Percentiles rank a stretch among this genome's conserved stretches.
Conservation (phyloP, 1,284 basidiomycete species). For the Mycena sp. region DNA sequence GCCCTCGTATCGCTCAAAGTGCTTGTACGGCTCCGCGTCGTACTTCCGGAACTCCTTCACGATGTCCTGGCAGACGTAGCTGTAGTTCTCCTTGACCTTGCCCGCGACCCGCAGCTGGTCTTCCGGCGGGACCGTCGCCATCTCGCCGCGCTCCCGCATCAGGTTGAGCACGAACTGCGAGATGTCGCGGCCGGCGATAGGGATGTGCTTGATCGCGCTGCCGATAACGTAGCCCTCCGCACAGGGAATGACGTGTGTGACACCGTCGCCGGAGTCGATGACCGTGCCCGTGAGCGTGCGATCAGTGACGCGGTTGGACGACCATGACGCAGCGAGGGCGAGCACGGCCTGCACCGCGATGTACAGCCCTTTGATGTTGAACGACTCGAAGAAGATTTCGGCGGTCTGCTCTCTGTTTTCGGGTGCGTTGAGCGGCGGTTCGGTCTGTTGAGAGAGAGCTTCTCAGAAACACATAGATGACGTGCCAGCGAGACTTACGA, state of each 20-base stretch:
- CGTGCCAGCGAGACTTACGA: conserved; percentile 65
- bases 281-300: conserved; percentile 97
- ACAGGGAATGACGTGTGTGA: conserved; percentile 96
- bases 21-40: conserved; percentile 95
- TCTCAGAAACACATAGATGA: neutral
- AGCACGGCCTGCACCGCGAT: conserved; percentile 99
- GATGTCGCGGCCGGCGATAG: conserved; percentile 98
- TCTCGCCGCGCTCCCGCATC: conserved; percentile 95
- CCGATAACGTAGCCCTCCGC: conserved; percentile 99
- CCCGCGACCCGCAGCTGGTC: conserved; percentile 93
- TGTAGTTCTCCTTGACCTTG: conserved; percentile 98
- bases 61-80: conserved; percentile 99
- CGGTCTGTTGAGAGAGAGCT: conserved; percentile 71
- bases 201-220: conserved; percentile 99
- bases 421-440: conserved; percentile 97
- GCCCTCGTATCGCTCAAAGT: conserved; percentile 94
- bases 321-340: conserved; percentile 98
- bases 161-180: conserved; percentile 97
- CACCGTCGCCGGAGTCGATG: conserved; percentile 99
- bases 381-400: conserved; percentile 99
- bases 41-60: conserved; percentile 99
- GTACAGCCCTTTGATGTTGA: conserved; percentile 98
- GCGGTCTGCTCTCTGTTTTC: conserved; percentile 99
- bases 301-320: conserved; percentile 91
- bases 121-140: conserved; percentile 91